A percentile compares a stretch with the other conserved stretches of the same genome.
Evolutionary conservation across 192 early-diverging fungal genomes (phyloP).

Genomic region (Podila verticillata): DNA sequence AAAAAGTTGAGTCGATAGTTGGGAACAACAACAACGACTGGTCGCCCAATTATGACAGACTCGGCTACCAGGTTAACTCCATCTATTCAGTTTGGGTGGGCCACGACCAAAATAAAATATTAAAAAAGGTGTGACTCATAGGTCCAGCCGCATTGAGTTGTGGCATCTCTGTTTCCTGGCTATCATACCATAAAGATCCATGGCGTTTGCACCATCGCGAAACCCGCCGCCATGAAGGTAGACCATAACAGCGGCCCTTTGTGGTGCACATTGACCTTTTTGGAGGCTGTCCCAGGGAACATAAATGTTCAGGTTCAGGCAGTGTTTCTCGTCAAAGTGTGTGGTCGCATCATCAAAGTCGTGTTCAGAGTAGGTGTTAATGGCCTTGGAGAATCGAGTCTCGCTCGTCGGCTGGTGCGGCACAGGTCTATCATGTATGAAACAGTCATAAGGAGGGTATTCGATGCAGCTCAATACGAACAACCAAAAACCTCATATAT

Average conservation of each 20-base stretch:
- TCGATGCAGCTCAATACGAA: neutral
- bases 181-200: slow-evolving; percentile 25
- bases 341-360: neutral
- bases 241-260: slow-evolving; percentile 18
- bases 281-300: slow-evolving; percentile 18
- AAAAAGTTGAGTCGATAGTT: slow-evolving; percentile 62
- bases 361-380: slow-evolving; percentile 4
- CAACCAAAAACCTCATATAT: neutral
- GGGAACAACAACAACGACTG: slow-evolving; percentile 57
- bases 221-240: slow-evolving; percentile 35
- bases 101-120: no score
- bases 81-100: slow-evolving; percentile 6
- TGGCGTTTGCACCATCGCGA: slow-evolving; percentile 21
- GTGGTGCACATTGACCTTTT: neutral
- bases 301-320: slow-evolving; percentile 40
- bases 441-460: neutral
- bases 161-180: neutral
- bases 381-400: neutral
- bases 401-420: slow-evolving; percentile 9
- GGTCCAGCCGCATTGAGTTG: neutral
- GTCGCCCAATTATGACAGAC: slow-evolving; percentile 20
- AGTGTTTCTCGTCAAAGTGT: slow-evolving; percentile 17
- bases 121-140: neutral
- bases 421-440: slow-evolving; percentile 3
- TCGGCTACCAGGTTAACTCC: slow-evolving; percentile 22